A percentile compares a stretch with the other conserved stretches of the same genome.
phyloP scores from a whole-genome alignment of 257 asterid species.

The Capsicum chinense region DNA sequence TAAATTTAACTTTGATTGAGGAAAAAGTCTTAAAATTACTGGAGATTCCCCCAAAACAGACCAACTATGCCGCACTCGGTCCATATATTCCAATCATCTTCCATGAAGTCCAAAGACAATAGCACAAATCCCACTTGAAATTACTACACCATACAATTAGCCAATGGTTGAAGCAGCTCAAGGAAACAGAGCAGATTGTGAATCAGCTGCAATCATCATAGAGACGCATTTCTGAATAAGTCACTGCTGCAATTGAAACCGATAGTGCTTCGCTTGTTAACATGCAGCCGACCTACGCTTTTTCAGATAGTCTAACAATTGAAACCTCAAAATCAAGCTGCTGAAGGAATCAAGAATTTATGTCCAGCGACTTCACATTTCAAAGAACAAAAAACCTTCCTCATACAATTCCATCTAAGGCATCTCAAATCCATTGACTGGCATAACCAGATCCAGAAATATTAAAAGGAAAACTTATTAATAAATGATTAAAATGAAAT shows the following conservation, averaged over 20 bases:
- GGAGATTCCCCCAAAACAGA: constrained; percentile 12
- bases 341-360: constrained; percentile 29
- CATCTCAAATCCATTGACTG: constrained; percentile 32
- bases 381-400: constrained; percentile 34
- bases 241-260: constrained; percentile 20
- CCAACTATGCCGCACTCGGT: background rate
- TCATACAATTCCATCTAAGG: constrained; percentile 38
- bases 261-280: background rate
- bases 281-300: constrained; percentile 30
- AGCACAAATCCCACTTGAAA: constrained; percentile 34
- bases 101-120: constrained; percentile 22
- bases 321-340: constrained; percentile 32
- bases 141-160: constrained; percentile 32
- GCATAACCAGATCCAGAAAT: constrained; percentile 36
- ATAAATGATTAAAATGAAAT: constrained; percentile 1
- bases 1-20: constrained; percentile 1
- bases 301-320: constrained; percentile 23
- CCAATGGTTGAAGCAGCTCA: constrained; percentile 28
- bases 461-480: constrained; percentile 29
- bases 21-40: background rate
- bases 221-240: background rate
- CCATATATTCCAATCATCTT: constrained; percentile 14
- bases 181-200: constrained; percentile 18
- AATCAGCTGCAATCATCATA: background rate
- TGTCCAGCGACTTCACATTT: constrained; percentile 36